A percentile compares a stretch with the other conserved stretches of the same genome.
phyloP scores from a whole-genome alignment of 192 early-diverging fungal species.

The Coemansia sp. region DNA sequence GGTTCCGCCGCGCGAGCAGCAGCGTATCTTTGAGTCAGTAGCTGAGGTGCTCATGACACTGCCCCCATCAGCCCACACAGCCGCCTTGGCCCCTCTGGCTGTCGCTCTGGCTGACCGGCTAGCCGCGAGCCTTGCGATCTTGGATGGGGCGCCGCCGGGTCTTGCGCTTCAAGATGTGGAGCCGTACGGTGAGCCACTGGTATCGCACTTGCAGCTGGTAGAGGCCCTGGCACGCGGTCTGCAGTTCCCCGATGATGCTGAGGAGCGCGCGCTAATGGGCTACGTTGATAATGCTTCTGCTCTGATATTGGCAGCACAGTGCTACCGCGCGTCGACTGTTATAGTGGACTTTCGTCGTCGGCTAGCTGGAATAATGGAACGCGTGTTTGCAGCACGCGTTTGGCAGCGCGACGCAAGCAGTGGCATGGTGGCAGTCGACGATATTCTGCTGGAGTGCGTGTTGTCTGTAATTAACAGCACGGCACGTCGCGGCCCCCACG shows the following conservation, averaged over 20 bases:
- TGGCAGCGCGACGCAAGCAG: conserved; percentile 9
- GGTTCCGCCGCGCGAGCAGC: conserved; percentile 47
- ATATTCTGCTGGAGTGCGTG: conserved; percentile 28
- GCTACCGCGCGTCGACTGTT: conserved; percentile 25
- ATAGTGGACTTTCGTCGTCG: conserved; percentile 20
- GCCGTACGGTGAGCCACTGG: conserved; percentile 20
- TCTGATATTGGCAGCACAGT: conserved; percentile 24
- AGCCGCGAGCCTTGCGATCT: conserved; percentile 1
- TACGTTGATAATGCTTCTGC: conserved; percentile 12
- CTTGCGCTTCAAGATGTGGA: conserved; percentile 8
- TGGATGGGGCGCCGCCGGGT: conserved; percentile 11
- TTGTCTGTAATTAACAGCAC: conserved; percentile 32
- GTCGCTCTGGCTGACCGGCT: conserved; percentile 15
- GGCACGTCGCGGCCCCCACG: conserved; percentile 42
- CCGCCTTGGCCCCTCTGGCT: conserved; percentile 23
- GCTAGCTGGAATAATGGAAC: conserved; percentile 15
- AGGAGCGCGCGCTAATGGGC: conserved; percentile 40
- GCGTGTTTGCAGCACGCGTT: conserved; percentile 9
- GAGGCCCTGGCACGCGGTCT: conserved; percentile 44
- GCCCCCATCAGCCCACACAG: conserved; percentile 16
- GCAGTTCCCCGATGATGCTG: conserved; percentile 44
- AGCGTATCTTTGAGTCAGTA: conserved; percentile 49
- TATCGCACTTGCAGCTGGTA: conserved; percentile 21
- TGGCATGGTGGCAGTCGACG: conserved; percentile 18
- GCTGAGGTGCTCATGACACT: conserved; percentile 40